Evolutionary conservation across 768 basidiomycete species (phyloP).

Genomic region (Tylopilus sp.): DNA sequence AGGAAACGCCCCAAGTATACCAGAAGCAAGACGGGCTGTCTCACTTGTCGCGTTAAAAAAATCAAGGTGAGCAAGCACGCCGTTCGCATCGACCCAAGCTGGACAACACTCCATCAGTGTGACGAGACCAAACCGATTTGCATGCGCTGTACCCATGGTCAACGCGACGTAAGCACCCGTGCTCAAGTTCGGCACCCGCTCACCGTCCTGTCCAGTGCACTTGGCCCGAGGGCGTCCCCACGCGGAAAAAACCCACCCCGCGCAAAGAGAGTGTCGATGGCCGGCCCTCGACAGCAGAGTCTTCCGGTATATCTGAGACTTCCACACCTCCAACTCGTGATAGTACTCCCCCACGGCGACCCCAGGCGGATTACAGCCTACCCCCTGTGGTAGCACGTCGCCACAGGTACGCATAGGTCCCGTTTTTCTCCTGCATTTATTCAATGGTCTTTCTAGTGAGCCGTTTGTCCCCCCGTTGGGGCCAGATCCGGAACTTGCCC

Average conservation of each 20-base stretch:
- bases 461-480: constrained; percentile 43
- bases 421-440: constrained; percentile 2
- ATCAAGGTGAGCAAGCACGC: constrained; percentile 65
- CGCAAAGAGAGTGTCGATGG: constrained; percentile 60
- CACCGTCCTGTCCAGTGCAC: constrained; percentile 51
- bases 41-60: constrained; percentile 92
- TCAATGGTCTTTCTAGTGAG: constrained; percentile 35
- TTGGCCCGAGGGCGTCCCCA: constrained; percentile 78
- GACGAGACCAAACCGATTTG: constrained; percentile 89
- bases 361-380: constrained; percentile 37
- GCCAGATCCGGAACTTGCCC: constrained; percentile 41
- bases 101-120: constrained; percentile 48
- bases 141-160: constrained; percentile 81
- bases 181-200: constrained; percentile 11
- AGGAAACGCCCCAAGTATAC: constrained; percentile 91
- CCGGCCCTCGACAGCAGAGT: constrained; percentile 72
- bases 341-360: constrained; percentile 57
- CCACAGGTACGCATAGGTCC: constrained; percentile 31
- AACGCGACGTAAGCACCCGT: constrained; percentile 61
- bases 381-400: constrained; percentile 40
- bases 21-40: constrained; percentile 90
- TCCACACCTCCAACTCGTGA: constrained; percentile 73
- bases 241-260: constrained; percentile 60
- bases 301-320: constrained; percentile 65
- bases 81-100: not conserved